Conservation (phyloP, 2,329 filamentous ascomycete species). For the Aspergillus floridensis region DNA sequence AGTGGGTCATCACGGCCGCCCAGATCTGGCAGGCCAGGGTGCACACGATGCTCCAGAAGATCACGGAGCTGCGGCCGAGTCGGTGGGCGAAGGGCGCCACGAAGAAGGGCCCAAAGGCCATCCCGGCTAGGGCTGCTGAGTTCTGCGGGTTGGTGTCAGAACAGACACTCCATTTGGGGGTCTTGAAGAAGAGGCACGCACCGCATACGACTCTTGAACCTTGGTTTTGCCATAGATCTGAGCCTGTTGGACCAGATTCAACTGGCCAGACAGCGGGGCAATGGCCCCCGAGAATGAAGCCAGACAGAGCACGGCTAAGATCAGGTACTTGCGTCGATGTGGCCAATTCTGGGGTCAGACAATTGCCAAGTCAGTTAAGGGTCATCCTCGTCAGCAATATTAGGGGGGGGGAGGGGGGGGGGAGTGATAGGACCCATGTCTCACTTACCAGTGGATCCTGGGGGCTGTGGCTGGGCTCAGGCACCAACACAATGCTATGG, state of each 20-base stretch:
- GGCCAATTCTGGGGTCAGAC: constrained; percentile 2
- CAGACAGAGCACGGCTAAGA: not conserved
- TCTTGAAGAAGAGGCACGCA: not conserved
- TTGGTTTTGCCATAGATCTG: constrained; percentile 5
- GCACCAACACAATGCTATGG: not conserved
- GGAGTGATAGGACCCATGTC: not conserved
- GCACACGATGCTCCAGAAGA: constrained; percentile 41
- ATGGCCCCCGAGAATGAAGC: constrained; percentile 4
- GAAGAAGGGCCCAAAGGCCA: constrained; percentile 40
- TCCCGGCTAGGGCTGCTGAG: constrained; percentile 38
- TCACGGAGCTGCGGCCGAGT: constrained; percentile 39
- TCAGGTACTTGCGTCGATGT: not conserved
- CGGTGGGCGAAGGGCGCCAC: constrained; percentile 37
- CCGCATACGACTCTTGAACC: constrained; percentile 1
- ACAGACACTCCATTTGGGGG: constrained; percentile 24
- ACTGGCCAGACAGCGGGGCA: not conserved
- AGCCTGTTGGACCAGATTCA: constrained; percentile 2
- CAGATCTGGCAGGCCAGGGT: constrained; percentile 38
- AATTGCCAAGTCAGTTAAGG: not conserved
- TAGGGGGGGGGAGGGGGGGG: no score
- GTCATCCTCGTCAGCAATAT: not conserved
- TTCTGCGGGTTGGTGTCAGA: constrained; percentile 29
- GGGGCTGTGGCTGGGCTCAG: not conserved
- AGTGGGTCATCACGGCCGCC: constrained; percentile 37
- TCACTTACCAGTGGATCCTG: constrained; percentile 5